Evolutionary conservation across 1,284 basidiomycete species (phyloP).

Genomic region (Microbotryum silenes-acaulis): DNA sequence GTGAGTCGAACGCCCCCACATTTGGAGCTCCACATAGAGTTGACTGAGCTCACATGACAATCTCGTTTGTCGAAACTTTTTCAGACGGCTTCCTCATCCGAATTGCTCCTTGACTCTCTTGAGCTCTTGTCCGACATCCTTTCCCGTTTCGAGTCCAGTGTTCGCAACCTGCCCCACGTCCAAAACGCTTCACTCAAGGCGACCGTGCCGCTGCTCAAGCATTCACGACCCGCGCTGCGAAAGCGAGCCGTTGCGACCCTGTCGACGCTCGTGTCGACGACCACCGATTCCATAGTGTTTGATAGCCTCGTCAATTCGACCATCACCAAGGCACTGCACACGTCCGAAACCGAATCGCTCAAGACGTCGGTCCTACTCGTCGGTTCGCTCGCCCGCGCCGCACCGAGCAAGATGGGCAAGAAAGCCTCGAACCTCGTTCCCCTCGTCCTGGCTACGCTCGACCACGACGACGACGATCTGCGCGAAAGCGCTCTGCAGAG

Average conservation of each 20-base stretch:
- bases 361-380: slow-evolving; percentile 70
- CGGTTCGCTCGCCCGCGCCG: slow-evolving; percentile 60
- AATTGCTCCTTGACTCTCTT: slow-evolving; percentile 77
- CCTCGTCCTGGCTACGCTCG: slow-evolving; percentile 57
- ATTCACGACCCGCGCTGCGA: slow-evolving; percentile 71
- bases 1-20: slow-evolving; percentile 46
- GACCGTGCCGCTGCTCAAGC: slow-evolving; percentile 65
- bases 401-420: slow-evolving; percentile 57
- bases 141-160: slow-evolving; percentile 62
- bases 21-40: background rate
- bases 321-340: slow-evolving; percentile 15
- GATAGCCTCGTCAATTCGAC: slow-evolving; percentile 9
- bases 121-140: slow-evolving; percentile 88
- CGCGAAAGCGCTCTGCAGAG: slow-evolving; percentile 69
- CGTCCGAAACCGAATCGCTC: slow-evolving; percentile 53
- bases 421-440: slow-evolving; percentile 57
- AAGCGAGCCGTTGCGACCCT: slow-evolving; percentile 83
- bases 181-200: slow-evolving; percentile 57
- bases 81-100: slow-evolving; percentile 64
- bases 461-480: slow-evolving; percentile 68
- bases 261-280: slow-evolving; percentile 17
- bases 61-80: slow-evolving; percentile 18
- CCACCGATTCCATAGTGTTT: slow-evolving; percentile 11
- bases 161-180: slow-evolving; percentile 42
- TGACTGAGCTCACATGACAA: background rate